These are phyloP conservation scores for Lactarius quietus DNA, from an alignment of 768 basidiomycete species.

Conservation along the genomic window DNA sequence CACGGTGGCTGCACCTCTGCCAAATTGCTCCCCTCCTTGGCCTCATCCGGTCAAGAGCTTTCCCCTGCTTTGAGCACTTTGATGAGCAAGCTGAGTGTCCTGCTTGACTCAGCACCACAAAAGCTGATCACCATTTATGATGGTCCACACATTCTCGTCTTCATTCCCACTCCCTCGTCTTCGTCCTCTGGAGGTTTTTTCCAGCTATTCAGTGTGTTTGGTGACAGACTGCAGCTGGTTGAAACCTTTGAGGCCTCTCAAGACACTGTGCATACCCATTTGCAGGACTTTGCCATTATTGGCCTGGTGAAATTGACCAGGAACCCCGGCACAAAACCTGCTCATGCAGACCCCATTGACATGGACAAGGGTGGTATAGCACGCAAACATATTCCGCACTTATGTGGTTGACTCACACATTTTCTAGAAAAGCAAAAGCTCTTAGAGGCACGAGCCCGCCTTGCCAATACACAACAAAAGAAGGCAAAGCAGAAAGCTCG, in stretches of 20 bases:
- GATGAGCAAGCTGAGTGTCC: constrained; percentile 39
- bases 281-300: constrained; percentile 81
- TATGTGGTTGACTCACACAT: constrained; percentile 17
- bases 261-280: constrained; percentile 60
- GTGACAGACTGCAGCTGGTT: constrained; percentile 57
- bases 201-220: constrained; percentile 55
- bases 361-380: constrained; percentile 97
- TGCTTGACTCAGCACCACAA: constrained; percentile 56
- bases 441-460: constrained; percentile 94
- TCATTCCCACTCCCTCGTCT: constrained; percentile 62
- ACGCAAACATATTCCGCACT: background rate
- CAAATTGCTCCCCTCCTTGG: constrained; percentile 44
- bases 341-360: constrained; percentile 97
- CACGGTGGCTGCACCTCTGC: constrained; percentile 69
- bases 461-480: constrained; percentile 99
- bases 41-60: constrained; percentile 33
- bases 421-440: constrained; percentile 95
- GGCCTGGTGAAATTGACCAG: constrained; percentile 99
- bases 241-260: constrained; percentile 59
- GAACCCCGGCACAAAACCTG: constrained; percentile 97
- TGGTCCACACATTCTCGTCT: constrained; percentile 61
- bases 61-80: constrained; percentile 35
- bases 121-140: constrained; percentile 65
- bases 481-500: constrained; percentile 99
- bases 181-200: constrained; percentile 76